Evolutionary conservation across 2,329 filamentous ascomycete species (phyloP), one percentile per base, ranked within the genome.

Genomic region (Eutypella sp.): DNA sequence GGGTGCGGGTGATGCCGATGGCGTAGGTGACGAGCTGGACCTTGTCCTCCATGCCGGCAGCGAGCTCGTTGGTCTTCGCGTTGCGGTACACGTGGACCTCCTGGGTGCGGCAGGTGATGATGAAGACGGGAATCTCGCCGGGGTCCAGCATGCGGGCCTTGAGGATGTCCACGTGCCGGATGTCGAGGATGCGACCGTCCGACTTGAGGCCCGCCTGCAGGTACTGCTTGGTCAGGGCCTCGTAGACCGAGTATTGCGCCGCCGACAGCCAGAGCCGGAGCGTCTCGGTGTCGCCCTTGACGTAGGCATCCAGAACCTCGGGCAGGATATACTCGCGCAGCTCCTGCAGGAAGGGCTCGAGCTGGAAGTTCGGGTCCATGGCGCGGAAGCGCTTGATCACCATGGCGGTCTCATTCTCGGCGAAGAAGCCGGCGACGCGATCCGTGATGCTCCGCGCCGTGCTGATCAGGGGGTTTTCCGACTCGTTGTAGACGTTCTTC

Each of bases 1-100:
- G 85, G 49, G 95, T 83, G 54, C 93, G 79, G 3, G 93, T 99
- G 49, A 99, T 87, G 58, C 93, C 93, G 57, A 99, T 97, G 52
- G 92, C 93, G 63, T 99, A 99, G 2, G 93, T 97, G 56, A 99
- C 93, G 57, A 96, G 84, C 70, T 99, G 93, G 20, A 99, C 93
- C 72, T 91, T 95, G 70, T 99, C 93, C 69, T 99, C 93, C 90
- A 96, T 97, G 37, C 93, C 93, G 11, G 92, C 92, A 3, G 92
- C 91, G 40, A 99, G 80, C 67, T 96, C 78, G 53, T 85, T 85
- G 1, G 85, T 85, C 77, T 99, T 97, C 47, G 85, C 83, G 55
- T 97, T 95, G 51, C 87, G 82, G 73, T 96, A 99, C 15, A 97
- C 91, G 64, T 99, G 93, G 10, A 99, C 91, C 69, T 99, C 93